Conservation (phyloP, 1,139 yeast genomes). For the Suhomyces anneliseae region DNA sequence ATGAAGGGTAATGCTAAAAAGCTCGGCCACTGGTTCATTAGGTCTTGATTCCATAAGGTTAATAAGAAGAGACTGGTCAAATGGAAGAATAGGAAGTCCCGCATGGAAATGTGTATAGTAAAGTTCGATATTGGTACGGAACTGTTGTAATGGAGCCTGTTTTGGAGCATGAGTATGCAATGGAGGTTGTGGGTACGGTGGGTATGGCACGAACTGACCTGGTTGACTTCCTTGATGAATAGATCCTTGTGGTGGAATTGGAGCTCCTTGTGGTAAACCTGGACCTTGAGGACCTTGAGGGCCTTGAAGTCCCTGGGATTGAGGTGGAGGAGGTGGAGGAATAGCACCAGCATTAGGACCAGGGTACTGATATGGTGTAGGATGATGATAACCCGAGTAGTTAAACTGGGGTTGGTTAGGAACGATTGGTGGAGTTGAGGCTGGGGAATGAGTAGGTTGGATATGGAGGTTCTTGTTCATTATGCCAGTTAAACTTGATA, state of each 20-base stretch:
- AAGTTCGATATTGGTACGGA: constrained; percentile 22
- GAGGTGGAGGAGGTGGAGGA: not conserved
- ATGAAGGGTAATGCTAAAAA: constrained; percentile 53
- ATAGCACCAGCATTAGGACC: constrained; percentile 2
- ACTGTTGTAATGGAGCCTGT: constrained; percentile 18
- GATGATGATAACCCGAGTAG: not conserved
- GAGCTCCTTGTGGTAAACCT: not conserved
- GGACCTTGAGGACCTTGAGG: constrained; percentile 1
- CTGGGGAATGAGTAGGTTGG: constrained; percentile 3
- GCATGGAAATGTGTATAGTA: constrained; percentile 58
- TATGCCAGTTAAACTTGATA: constrained; percentile 49
- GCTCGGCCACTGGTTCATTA: constrained; percentile 35
- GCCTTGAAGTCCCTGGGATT: not conserved
- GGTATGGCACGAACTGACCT: not conserved
- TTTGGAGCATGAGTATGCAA: constrained; percentile 9
- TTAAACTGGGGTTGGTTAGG: not conserved
- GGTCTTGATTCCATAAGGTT: constrained; percentile 17
- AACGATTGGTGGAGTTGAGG: not conserved
- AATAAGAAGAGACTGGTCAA: constrained; percentile 37
- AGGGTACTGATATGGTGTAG: not conserved
- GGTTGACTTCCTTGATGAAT: too few species aligned
- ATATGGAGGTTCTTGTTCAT: constrained; percentile 27
- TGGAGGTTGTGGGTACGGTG: not conserved
- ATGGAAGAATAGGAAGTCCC: constrained; percentile 59
- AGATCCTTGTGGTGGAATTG: not conserved